Percentiles rank a stretch among this genome's conserved stretches.
Conservation (phyloP, 192 early-diverging fungal genomes). For the Coemansia sp. region DNA sequence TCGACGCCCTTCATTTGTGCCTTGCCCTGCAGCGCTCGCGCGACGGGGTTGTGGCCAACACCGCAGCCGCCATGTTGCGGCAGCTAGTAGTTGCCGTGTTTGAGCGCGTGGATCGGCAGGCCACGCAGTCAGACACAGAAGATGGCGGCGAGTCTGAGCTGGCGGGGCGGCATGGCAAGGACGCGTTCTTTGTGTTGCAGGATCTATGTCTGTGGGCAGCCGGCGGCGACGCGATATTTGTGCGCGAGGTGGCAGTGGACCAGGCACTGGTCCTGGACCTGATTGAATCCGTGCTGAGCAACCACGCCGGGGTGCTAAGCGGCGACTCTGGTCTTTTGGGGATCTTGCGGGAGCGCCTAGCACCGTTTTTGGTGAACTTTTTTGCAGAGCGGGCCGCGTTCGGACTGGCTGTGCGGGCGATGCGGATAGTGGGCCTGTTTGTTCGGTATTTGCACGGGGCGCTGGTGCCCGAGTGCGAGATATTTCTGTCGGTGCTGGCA, state of each 20-base stretch:
- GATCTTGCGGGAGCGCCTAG: conserved; percentile 74
- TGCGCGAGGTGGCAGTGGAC: conserved; percentile 46
- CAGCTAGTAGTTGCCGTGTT: conserved; percentile 48
- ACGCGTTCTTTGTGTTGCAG: conserved; percentile 86
- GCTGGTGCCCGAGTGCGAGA: conserved; percentile 78
- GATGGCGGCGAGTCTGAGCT: conserved; percentile 6
- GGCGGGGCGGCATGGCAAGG: conserved; percentile 59
- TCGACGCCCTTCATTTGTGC: conserved; percentile 78
- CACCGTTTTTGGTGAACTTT: conserved; percentile 89
- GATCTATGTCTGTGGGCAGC: conserved; percentile 79
- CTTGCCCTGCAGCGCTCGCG: conserved; percentile 80
- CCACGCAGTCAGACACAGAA: background rate
- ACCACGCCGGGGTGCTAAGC: conserved; percentile 71
- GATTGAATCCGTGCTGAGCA: conserved; percentile 81
- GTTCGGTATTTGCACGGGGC: conserved; percentile 54
- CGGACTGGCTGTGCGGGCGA: conserved; percentile 72
- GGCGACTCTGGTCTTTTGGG: conserved; percentile 68
- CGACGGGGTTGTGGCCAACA: conserved; percentile 45
- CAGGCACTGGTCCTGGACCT: conserved; percentile 85
- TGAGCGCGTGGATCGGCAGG: conserved; percentile 39
- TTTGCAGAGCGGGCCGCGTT: conserved; percentile 81
- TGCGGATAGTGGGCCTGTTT: conserved; percentile 71
- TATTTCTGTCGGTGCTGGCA: conserved; percentile 84
- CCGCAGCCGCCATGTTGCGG: conserved; percentile 41
- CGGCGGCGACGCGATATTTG: conserved; percentile 61